Evolutionary conservation across 352 stramenopile species (phyloP).

Genomic region (Ophiocytium majus): DNA sequence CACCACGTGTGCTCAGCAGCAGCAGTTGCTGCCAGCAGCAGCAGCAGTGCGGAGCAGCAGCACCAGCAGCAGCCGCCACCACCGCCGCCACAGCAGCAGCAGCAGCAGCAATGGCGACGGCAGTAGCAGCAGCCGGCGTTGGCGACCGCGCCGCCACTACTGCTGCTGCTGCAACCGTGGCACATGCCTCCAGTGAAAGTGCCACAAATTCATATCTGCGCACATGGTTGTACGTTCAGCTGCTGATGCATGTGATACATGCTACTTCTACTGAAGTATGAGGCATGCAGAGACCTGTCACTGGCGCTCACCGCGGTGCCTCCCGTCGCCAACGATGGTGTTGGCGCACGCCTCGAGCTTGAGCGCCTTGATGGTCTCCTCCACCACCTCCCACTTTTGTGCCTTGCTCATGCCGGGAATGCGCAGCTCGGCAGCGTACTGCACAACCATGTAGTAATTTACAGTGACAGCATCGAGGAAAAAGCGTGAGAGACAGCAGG

Average conservation of each 20-base stretch:
- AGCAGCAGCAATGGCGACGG: too few species aligned
- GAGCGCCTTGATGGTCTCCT: slow-evolving; percentile 49
- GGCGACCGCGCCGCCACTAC: background rate
- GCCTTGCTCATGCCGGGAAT: slow-evolving; percentile 36
- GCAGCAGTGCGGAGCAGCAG: background rate
- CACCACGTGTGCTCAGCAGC: background rate
- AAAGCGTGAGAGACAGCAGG: background rate
- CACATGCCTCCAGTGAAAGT: slow-evolving; percentile 2
- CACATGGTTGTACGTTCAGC: slow-evolving; percentile 35
- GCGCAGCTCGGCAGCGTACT: slow-evolving; percentile 40
- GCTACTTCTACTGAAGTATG: slow-evolving; percentile 25
- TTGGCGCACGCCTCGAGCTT: slow-evolving; percentile 49
- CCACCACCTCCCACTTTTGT: slow-evolving; percentile 41
- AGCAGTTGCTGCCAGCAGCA: background rate
- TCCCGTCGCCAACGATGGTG: slow-evolving; percentile 43
- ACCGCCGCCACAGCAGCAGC: too few species aligned
- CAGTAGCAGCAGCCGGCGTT: background rate
- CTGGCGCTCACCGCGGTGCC: slow-evolving; percentile 25
- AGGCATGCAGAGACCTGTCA: background rate
- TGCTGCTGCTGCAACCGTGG: background rate
- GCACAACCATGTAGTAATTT: background rate
- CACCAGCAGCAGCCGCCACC: background rate
- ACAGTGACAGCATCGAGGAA: background rate
- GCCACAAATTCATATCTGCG: background rate
- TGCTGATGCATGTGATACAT: slow-evolving; percentile 39